Base-by-base conservation (phyloP, 495 filamentous ascomycete genomes). In the Neurospora discreta region DNA sequence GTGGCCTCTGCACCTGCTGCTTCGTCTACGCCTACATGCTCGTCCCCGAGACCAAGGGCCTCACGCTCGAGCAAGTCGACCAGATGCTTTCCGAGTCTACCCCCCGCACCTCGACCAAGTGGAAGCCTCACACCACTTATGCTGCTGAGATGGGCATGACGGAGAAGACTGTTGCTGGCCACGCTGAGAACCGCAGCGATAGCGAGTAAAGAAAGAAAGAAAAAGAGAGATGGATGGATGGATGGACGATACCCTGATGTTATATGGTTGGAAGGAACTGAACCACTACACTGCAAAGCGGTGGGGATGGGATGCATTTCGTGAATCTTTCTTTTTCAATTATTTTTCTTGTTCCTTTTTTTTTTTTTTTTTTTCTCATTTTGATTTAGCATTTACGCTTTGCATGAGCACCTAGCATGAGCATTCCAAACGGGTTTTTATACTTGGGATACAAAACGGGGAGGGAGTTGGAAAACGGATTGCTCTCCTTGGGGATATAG, bases 31-130 rank as follows among this genome's bases (percentile, higher is more conserved):
- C 90, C 70, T 94, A 90, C 85, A 89, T 92, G 85, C 86, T 94
- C 46, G 84, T 94, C 68, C 90, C 90, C 44, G 92, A 94, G 86
- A 94, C 92, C 78, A 94, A 94, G 88, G 92, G 92, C 72, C 84
- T 96, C n/a, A 90, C 91, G 10, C 90, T 95, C 43, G 93, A 96
- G 83, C 92, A 96, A 79, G 90, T 96, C 75, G 93, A 95, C 83
- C 87, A 89, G 82, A 93, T 95, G 93, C 85, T 95, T 82, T 90
- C 91, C 77, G 92, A 94, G 84, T 86, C 87, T 5, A 90, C 85
- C 3, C 89, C 92, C 10, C 79, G 89, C n/a, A 90, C 84, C 30
- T 91, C 89, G 68, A 76, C 83, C 77, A 86, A 85, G 75, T 94
- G 92, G 92, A 84, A 84, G 75, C 90, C 91, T 38, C 88, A 89